Evolutionary conservation across 2,329 filamentous ascomycete genomes (phyloP).

Genomic region (Exophiala xenobiotica): DNA sequence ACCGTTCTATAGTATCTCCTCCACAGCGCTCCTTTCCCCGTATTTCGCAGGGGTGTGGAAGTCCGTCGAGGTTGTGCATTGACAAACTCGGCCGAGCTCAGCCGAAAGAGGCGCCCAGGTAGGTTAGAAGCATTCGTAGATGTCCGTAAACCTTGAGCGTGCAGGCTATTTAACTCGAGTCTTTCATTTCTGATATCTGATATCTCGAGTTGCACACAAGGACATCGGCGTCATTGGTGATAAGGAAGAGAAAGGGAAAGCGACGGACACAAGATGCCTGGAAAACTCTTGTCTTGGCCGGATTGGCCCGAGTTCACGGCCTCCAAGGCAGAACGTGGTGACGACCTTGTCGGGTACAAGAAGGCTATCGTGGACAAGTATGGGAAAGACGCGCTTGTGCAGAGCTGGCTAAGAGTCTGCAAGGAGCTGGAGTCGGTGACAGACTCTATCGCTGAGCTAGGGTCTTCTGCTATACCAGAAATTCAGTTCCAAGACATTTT

Average conservation of each 20-base stretch:
- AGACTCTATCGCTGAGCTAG: slow-evolving; percentile 38
- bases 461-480: slow-evolving; percentile 37
- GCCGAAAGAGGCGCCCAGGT: too few species aligned
- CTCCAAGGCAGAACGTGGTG: slow-evolving; percentile 17
- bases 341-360: slow-evolving; percentile 33
- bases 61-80: too few species aligned
- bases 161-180: background rate
- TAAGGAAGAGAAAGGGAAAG: background rate
- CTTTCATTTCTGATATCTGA: background rate
- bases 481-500: slow-evolving; percentile 35
- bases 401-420: slow-evolving; percentile 44
- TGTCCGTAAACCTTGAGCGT: background rate
- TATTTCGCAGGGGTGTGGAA: too few species aligned
- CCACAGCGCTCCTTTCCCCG: too few species aligned
- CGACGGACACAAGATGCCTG: slow-evolving; percentile 22
- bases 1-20: too few species aligned
- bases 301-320: slow-evolving; percentile 33
- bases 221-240: background rate
- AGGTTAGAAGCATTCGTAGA: too few species aligned
- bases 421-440: slow-evolving; percentile 38
- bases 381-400: slow-evolving; percentile 37
- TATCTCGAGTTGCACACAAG: background rate
- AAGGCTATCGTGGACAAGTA: slow-evolving; percentile 39
- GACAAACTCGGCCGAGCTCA: too few species aligned
- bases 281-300: slow-evolving; percentile 30